Evolutionary conservation across 2,329 filamentous ascomycete species (phyloP).

Genomic region (Dactylella cylindrospora): DNA sequence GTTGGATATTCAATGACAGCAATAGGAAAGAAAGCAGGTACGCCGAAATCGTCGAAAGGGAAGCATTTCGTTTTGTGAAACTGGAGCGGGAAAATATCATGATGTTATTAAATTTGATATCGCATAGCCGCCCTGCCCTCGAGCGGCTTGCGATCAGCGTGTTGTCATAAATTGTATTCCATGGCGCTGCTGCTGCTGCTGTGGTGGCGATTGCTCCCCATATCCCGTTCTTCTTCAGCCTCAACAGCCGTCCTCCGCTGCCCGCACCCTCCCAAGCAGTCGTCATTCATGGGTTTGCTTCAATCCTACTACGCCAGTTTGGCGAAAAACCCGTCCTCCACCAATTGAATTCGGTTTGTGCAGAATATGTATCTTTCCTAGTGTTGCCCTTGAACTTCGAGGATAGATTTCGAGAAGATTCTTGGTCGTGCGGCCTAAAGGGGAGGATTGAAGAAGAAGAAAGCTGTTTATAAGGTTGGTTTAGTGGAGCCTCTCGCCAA

Average conservation of each 20-base stretch:
- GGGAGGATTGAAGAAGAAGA: too few relatives aligned
- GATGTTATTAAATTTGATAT: conserved; percentile 10
- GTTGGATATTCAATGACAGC: conserved; percentile 1
- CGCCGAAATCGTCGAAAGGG: conserved; percentile 6
- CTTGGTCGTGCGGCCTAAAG: too few relatives aligned
- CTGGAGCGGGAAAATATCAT: conserved; percentile 1
- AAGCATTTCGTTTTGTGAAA: background rate
- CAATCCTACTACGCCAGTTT: conserved; percentile 4
- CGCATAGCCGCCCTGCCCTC: conserved; percentile 17
- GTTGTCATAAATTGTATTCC: conserved; percentile 34
- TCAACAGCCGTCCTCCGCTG: too few relatives aligned
- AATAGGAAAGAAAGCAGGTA: conserved; percentile 10
- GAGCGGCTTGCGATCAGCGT: conserved; percentile 1
- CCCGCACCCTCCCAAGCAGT: conserved; percentile 18
- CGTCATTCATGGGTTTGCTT: conserved; percentile 42
- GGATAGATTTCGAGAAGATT: too few relatives aligned
- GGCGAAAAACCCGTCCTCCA: too few relatives aligned
- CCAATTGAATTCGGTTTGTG: too few relatives aligned
- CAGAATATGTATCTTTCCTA: too few relatives aligned
- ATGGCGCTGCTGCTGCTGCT: conserved; percentile 10
- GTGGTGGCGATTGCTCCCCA: too few relatives aligned
- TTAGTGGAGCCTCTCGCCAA: too few relatives aligned
- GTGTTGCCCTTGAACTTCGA: too few relatives aligned
- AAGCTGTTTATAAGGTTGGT: too few relatives aligned
- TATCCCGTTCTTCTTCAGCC: too few relatives aligned